A percentile compares a stretch with the other conserved stretches of the same genome.
phyloP scores from a whole-genome alignment of 306 rosid species.

The Boehmeria nivea region DNA sequence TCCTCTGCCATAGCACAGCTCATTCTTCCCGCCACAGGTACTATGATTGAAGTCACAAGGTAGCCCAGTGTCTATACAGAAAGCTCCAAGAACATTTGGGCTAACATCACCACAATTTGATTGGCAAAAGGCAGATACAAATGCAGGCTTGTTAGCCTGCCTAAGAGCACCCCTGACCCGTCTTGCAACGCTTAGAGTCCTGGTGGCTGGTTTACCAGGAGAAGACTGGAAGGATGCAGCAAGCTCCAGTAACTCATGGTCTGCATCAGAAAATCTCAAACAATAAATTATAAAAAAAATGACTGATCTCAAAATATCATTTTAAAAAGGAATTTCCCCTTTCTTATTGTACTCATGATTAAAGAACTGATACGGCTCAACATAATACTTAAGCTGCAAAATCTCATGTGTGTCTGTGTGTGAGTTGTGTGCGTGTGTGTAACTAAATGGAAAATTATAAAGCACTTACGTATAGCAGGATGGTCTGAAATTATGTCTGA shows the following conservation, averaged over 20 bases:
- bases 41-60: conserved; percentile 97
- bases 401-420: too few relatives aligned
- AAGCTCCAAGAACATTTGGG: conserved; percentile 89
- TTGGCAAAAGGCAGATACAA: conserved; percentile 92
- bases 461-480: conserved; percentile 31
- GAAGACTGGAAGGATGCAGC: conserved; percentile 66
- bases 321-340: not conserved
- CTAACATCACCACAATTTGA: conserved; percentile 95
- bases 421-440: not conserved
- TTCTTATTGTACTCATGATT: too few relatives aligned
- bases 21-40: conserved; percentile 85
- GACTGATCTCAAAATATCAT: not conserved
- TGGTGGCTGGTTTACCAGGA: conserved; percentile 55
- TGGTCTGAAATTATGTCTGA: conserved; percentile 24
- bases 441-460: not conserved
- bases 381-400: too few relatives aligned
- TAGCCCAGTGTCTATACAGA: conserved; percentile 74
- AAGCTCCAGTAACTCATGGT: conserved; percentile 65
- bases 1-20: conserved; percentile 81
- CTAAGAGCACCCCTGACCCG: conserved; percentile 64
- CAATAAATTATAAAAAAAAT: not conserved
- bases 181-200: conserved; percentile 46
- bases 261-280: conserved; percentile 38
- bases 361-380: too few relatives aligned
- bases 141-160: conserved; percentile 56